Base-by-base conservation (phyloP, 2,329 filamentous ascomycete species). In the Aspergillus terreus region DNA sequence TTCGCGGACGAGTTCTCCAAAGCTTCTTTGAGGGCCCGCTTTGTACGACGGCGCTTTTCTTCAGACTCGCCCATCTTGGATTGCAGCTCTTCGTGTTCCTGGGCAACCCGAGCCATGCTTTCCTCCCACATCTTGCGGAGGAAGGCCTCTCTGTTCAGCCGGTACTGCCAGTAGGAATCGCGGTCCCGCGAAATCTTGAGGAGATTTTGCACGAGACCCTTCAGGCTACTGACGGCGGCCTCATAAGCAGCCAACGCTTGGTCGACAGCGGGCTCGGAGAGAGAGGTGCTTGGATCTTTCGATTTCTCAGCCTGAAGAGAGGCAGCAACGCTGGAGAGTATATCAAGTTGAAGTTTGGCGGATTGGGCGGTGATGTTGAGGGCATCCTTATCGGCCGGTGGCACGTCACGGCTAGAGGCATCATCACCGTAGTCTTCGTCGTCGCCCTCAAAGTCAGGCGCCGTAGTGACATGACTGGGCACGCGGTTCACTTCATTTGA, bases 91-190 rank as follows among this genome's bases (percentile, higher is more conserved):
- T 97, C 94, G 63, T 99, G 94, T 69, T 99, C 94, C 50, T 84
- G 85, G 15, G 92, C 94, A n/a, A 99, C 88, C 63, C 92, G 86
- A 9, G 94, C 91, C 94, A 99, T 96, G 72, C 92, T 97, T 64
- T 99, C 94, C 72, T 99, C 94, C 94, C 94, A 99, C 84, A 99
- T 89, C 53, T 89, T 86, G 35, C 94, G 85, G 74, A 97, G 87
- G 67, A 96, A 90, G 41, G 86, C 86, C 73, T 99, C 94, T 49
- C 91, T 86, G 60, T 96, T 92, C 38, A 99, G 78, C 12, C 92
- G 86, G 67, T 95, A 95, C 70, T 97, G 92, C 94, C 94, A 99
- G 69, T 95, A 96, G 0, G 90, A 85, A 71, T 99, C 94, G 47
- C 95, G 87, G 66, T 99, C 94, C 63, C 88, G 86, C 7, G 92